phyloP scores from a whole-genome alignment of 1,139 yeast genomes.

The Geotrichum europaeum region DNA sequence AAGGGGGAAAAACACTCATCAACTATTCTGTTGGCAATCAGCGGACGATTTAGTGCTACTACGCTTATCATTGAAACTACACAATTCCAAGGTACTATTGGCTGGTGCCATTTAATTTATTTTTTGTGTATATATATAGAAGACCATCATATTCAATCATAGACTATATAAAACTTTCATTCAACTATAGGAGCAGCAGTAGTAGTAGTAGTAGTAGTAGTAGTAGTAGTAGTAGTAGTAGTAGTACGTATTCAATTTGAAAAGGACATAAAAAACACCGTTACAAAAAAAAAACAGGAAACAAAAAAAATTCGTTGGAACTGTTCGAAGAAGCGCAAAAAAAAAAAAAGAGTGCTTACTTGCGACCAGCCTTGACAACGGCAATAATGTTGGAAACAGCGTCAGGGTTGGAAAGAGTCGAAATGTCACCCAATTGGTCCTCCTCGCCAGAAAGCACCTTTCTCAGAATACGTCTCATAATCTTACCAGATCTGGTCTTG shows the following conservation, averaged over 20 bases:
- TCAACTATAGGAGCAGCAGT: neutral
- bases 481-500: slow-evolving; percentile 91
- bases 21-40: too few relatives aligned
- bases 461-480: slow-evolving; percentile 90
- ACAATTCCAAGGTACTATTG: neutral
- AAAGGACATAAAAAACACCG: neutral
- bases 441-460: slow-evolving; percentile 78
- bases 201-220: neutral
- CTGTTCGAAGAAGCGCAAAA: neutral
- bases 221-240: neutral
- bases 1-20: too few relatives aligned
- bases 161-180: neutral
- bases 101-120: neutral
- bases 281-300: neutral
- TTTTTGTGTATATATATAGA: neutral
- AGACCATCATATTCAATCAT: neutral
- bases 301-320: neutral
- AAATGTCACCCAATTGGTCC: slow-evolving; percentile 79
- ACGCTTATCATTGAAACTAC: neutral
- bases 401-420: slow-evolving; percentile 78
- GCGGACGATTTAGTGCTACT: too few relatives aligned
- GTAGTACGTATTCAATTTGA: neutral
- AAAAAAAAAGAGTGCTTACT: neutral
- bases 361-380: slow-evolving; percentile 17
- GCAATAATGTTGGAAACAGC: slow-evolving; percentile 64